phyloP scores from a whole-genome alignment of 1,284 basidiomycete species.

The Leccinum subfulvum region DNA sequence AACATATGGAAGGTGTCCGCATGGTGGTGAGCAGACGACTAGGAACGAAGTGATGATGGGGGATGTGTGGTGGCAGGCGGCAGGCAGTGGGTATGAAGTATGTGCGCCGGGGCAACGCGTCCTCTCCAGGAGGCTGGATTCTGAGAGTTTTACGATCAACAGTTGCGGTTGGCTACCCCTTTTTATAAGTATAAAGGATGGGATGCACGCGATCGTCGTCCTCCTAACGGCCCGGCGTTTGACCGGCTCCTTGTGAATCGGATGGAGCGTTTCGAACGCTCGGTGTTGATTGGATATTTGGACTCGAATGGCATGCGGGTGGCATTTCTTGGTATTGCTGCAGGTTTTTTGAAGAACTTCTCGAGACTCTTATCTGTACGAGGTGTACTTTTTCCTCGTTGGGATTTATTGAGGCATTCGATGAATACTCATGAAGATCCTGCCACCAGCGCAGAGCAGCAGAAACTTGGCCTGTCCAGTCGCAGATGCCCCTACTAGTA shows the following conservation, averaged over 20 bases:
- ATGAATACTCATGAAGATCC: too few relatives aligned
- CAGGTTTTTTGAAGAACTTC: too few relatives aligned
- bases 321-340: too few relatives aligned
- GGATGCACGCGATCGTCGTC: slow-evolving; percentile 1
- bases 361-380: too few relatives aligned
- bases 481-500: too few relatives aligned
- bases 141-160: background rate
- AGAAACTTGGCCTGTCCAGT: too few relatives aligned
- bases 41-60: slow-evolving; percentile 5
- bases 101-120: background rate
- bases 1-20: slow-evolving; percentile 16
- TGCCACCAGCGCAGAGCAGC: too few relatives aligned
- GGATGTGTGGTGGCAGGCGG: background rate
- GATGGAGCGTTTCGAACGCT: slow-evolving; percentile 3
- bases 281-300: too few relatives aligned
- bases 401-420: too few relatives aligned
- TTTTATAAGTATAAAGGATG: slow-evolving; percentile 17
- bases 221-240: slow-evolving; percentile 8
- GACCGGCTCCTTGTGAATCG: slow-evolving; percentile 8
- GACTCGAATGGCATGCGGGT: too few relatives aligned
- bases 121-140: slow-evolving; percentile 3
- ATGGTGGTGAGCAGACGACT: slow-evolving; percentile 13
- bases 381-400: too few relatives aligned
- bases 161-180: background rate
- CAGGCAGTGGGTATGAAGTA: background rate